Conservation (phyloP, 441 rosid genomes). For the Erodium moschatum region DNA sequence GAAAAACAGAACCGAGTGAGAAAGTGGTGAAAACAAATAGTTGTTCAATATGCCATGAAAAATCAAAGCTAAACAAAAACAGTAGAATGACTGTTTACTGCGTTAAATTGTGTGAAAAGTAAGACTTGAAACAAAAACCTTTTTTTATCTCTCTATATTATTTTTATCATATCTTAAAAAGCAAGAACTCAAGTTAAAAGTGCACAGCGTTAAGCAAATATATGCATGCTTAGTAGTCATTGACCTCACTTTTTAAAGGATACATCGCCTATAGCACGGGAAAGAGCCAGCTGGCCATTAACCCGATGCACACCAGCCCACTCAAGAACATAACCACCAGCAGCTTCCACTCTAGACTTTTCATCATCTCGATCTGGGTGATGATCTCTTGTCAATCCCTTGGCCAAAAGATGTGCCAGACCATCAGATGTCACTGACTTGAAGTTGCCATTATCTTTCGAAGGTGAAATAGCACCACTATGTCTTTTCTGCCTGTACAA, state of each 20-base stretch:
- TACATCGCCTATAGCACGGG: conserved; percentile 86
- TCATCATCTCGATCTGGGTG: conserved; percentile 91
- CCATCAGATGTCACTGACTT: conserved; percentile 43
- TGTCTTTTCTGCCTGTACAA: conserved; percentile 61
- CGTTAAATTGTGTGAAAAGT: too few species aligned
- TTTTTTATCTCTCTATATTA: too few species aligned
- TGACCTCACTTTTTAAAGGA: conserved; percentile 49
- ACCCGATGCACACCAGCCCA: conserved; percentile 78
- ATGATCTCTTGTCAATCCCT: conserved; percentile 79
- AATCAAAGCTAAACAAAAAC: background rate
- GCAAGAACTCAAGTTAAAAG: conserved; percentile 11
- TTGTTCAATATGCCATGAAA: conserved; percentile 9
- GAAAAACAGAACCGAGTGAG: conserved; percentile 9
- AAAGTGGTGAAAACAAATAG: background rate
- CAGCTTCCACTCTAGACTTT: conserved; percentile 71
- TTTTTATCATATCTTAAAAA: background rate
- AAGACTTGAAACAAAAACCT: too few species aligned
- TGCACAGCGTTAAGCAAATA: background rate
- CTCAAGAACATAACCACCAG: conserved; percentile 79
- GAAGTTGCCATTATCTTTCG: conserved; percentile 33
- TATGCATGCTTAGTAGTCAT: background rate
- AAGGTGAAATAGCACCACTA: conserved; percentile 38
- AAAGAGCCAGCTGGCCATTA: conserved; percentile 83
- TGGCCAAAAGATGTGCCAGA: conserved; percentile 41
- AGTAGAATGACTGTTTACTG: background rate